phyloP scores from a whole-genome alignment of 352 stramenopile genomes.

The Phytophthora pini region DNA sequence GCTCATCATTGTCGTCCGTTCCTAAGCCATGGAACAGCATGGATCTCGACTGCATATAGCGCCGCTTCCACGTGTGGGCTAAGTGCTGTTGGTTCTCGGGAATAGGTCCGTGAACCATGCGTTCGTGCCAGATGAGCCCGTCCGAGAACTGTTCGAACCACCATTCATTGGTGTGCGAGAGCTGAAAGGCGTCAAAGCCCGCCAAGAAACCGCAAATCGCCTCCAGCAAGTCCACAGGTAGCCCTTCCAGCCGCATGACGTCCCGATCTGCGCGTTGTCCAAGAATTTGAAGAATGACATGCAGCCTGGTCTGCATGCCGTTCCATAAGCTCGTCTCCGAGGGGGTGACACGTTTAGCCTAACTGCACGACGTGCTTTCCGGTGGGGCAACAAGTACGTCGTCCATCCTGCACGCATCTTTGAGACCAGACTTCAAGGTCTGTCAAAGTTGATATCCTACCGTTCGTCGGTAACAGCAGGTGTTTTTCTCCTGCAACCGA shows the following conservation, averaged over 20 bases:
- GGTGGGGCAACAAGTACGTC: too few relatives aligned
- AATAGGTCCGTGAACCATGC: not conserved
- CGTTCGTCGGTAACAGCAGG: too few relatives aligned
- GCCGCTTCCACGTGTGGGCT: not conserved
- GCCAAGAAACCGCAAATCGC: not conserved
- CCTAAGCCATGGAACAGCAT: not conserved
- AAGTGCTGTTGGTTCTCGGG: not conserved
- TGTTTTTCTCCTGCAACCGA: too few relatives aligned
- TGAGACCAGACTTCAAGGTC: too few relatives aligned
- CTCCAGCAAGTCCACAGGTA: not conserved
- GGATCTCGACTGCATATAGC: not conserved
- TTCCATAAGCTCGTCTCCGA: not conserved
- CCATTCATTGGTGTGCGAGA: not conserved
- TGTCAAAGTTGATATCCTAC: too few relatives aligned
- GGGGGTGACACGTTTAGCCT: not conserved
- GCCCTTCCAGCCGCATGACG: too few relatives aligned
- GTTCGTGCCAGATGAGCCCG: not conserved
- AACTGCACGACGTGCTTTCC: too few relatives aligned
- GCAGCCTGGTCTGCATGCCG: too few relatives aligned
- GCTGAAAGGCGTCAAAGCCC: not conserved
- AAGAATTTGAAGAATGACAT: too few relatives aligned
- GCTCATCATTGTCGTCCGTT: not conserved
- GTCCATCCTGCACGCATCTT: too few relatives aligned
- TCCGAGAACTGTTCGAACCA: not conserved
- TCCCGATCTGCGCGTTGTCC: too few relatives aligned